A percentile compares a stretch with the other conserved stretches of the same genome.
Conservation (phyloP, 164 flowering plant species). For the Nymphaea colorata region DNA sequence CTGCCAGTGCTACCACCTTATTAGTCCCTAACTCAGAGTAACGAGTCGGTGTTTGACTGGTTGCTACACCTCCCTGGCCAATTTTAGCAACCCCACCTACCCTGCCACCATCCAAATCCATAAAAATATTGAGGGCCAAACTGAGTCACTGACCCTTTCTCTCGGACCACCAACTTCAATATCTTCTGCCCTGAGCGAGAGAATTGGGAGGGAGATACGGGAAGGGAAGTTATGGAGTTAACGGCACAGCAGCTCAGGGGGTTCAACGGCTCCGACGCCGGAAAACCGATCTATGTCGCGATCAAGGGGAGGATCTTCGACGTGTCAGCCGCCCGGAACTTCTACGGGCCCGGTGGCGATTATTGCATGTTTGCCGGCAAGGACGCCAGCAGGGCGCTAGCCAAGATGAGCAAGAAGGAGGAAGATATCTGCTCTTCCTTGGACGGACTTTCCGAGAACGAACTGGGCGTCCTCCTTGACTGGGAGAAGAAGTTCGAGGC, state of each 20-base stretch:
- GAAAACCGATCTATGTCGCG: conserved; percentile 83
- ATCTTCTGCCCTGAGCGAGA: background rate
- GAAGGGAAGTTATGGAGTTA: conserved; percentile 36
- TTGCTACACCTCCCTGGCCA: no score
- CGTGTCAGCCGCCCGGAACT: conserved; percentile 61
- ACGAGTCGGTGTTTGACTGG: no score
- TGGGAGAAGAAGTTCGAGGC: conserved; percentile 98
- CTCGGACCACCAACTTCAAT: no score
- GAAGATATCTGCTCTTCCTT: conserved; percentile 53
- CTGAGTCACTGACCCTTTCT: no score
- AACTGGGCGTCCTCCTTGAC: conserved; percentile 64
- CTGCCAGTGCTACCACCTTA: no score
- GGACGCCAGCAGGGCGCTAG: conserved; percentile 86
- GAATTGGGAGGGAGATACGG: background rate
- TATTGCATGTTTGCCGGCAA: conserved; percentile 86
- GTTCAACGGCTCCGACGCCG: conserved; percentile 63
- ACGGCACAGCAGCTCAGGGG: conserved; percentile 42
- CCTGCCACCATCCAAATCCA: no score
- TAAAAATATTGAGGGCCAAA: no score
- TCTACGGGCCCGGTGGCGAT: conserved; percentile 92
- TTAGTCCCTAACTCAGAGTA: no score
- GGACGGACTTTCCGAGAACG: conserved; percentile 77
- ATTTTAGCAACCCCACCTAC: no score
- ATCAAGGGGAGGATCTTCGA: conserved; percentile 76
- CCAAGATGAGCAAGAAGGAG: conserved; percentile 91